Evolutionary conservation across 2,329 filamentous ascomycete genomes (phyloP).

Genomic region (Setomelanomma holmii): DNA sequence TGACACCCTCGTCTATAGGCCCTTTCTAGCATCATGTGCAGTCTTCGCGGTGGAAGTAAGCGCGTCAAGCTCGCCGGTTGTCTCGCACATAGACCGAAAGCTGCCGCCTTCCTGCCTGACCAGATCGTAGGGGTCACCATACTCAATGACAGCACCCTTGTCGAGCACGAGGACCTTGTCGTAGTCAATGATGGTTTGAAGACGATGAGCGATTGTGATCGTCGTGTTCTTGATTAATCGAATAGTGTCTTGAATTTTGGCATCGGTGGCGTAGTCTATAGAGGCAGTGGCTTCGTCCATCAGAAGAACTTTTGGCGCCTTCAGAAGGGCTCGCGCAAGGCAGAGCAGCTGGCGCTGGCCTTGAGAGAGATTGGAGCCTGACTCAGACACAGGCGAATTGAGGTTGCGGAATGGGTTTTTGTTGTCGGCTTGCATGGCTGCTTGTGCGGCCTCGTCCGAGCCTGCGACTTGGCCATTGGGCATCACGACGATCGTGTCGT

Average conservation of each 20-base stretch:
- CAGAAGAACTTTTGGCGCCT: conserved; percentile 88
- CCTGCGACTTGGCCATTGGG: conserved; percentile 38
- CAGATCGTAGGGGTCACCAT: conserved; percentile 85
- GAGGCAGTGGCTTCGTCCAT: conserved; percentile 99
- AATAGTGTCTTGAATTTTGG: conserved; percentile 95
- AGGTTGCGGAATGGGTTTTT: conserved; percentile 95
- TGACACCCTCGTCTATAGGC: no score
- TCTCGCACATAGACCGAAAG: conserved; percentile 73
- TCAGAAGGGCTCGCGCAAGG: conserved; percentile 89
- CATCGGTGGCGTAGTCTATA: conserved; percentile 94
- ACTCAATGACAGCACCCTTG: conserved; percentile 86
- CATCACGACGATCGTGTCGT: conserved; percentile 42
- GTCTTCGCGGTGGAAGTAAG: conserved; percentile 64
- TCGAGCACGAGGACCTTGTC: conserved; percentile 97
- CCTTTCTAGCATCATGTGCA: conserved; percentile 43
- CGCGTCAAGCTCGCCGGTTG: conserved; percentile 65
- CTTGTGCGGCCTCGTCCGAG: conserved; percentile 31
- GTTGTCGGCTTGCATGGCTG: conserved; percentile 68
- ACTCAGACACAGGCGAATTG: conserved; percentile 82
- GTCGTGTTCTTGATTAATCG: conserved; percentile 91
- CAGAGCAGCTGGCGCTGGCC: conserved; percentile 95
- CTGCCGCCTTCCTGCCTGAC: conserved; percentile 66
- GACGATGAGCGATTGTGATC: conserved; percentile 92
- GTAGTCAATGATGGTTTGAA: conserved; percentile 97
- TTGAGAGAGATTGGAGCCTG: conserved; percentile 92